Conservation (phyloP, 179 eudicot species). For the Carnegiea gigantea region DNA sequence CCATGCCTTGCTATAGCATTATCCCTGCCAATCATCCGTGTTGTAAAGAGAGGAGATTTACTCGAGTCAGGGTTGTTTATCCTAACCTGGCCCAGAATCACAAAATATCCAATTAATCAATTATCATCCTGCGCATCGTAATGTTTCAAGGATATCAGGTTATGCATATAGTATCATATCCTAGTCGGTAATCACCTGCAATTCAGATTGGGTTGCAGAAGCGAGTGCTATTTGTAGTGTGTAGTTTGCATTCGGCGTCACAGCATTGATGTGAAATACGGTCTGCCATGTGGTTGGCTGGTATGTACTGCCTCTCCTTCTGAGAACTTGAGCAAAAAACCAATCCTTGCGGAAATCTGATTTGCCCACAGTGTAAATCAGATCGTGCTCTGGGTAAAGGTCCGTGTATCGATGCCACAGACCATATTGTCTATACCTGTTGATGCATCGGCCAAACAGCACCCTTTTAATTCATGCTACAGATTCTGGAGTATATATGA, state of each 20-base stretch:
- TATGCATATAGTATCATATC: neutral
- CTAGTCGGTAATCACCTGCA: conserved; percentile 32
- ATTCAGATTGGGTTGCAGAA: conserved; percentile 43
- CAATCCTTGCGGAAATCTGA: conserved; percentile 55
- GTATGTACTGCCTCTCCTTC: conserved; percentile 28
- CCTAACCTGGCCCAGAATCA: conserved; percentile 33
- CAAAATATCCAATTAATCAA: neutral
- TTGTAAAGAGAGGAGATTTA: conserved; percentile 37
- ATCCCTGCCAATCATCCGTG: conserved; percentile 48
- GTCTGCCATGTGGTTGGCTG: conserved; percentile 52
- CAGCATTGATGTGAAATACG: conserved; percentile 32
- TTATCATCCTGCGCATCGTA: neutral
- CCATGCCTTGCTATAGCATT: conserved; percentile 69
- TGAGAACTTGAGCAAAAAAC: conserved; percentile 75
- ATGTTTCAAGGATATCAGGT: neutral
- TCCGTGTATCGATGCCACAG: conserved; percentile 81
- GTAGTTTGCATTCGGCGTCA: conserved; percentile 21
- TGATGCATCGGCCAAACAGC: neutral
- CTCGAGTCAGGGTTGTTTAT: conserved; percentile 33
- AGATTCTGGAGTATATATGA: neutral
- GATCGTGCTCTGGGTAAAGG: conserved; percentile 58
- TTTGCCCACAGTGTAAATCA: conserved; percentile 53
- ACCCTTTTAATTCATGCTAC: neutral
- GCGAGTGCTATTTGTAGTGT: conserved; percentile 57
- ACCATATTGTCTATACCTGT: conserved; percentile 81